Evolutionary conservation across 2,329 filamentous ascomycete genomes (phyloP).

Genomic region (Paecilomyces formosus): DNA sequence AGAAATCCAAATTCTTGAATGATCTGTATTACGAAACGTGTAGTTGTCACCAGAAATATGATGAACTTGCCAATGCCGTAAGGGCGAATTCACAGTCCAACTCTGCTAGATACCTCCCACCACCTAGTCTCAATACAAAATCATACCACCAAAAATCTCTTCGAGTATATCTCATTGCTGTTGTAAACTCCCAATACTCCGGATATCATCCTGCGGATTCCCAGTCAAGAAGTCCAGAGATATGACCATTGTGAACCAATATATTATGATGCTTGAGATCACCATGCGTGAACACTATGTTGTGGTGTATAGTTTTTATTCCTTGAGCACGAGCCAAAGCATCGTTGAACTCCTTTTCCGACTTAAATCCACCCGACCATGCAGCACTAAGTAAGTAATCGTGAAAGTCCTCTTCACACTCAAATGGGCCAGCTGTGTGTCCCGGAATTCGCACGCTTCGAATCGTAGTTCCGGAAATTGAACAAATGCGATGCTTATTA

Average conservation of each 20-base stretch:
- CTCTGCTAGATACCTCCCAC: conserved; percentile 9
- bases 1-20: no score
- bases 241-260: conserved; percentile 4
- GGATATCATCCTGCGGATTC: conserved; percentile 9
- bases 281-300: conserved; percentile 16
- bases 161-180: conserved; percentile 1
- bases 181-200: conserved; percentile 11
- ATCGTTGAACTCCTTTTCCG: conserved; percentile 14
- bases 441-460: conserved; percentile 20
- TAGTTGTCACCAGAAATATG: conserved; percentile 10
- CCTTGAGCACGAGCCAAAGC: conserved; percentile 10
- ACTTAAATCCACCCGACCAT: conserved; percentile 15
- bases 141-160: conserved; percentile 13
- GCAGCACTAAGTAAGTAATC: conserved; percentile 17
- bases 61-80: conserved; percentile 8
- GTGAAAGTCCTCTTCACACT: conserved; percentile 20
- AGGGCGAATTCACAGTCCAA: conserved; percentile 12
- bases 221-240: conserved; percentile 17
- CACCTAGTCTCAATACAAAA: conserved; percentile 11
- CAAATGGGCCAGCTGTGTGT: conserved; percentile 17
- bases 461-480: conserved; percentile 18
- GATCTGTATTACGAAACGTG: background rate
- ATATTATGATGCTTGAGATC: conserved; percentile 14
- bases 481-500: conserved; percentile 19
- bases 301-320: conserved; percentile 13